phyloP scores from a whole-genome alignment of 2,329 filamentous ascomycete species.

The Arthrocladium fulminans region DNA sequence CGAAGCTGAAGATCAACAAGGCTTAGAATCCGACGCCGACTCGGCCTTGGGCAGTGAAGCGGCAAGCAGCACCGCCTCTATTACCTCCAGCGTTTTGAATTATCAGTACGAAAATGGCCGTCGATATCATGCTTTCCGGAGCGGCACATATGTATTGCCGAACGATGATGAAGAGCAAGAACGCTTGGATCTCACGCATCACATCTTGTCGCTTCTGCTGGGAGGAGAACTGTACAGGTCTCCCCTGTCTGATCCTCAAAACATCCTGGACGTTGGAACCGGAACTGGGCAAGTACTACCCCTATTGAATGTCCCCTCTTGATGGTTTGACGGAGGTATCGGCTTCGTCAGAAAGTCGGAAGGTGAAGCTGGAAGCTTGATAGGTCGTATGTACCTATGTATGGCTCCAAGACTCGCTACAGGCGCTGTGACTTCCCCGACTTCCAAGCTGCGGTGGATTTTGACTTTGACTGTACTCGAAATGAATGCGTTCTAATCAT shows the following conservation, averaged over 20 bases:
- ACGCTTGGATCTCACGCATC: slow-evolving; percentile 21
- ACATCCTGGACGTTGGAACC: slow-evolving; percentile 51
- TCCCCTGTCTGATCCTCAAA: slow-evolving; percentile 30
- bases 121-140: slow-evolving; percentile 35
- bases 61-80: slow-evolving; percentile 15
- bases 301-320: slow-evolving; percentile 35
- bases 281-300: slow-evolving; percentile 42
- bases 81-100: slow-evolving; percentile 24
- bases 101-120: slow-evolving; percentile 35
- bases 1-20: slow-evolving; percentile 1
- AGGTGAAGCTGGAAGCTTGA: slow-evolving; percentile 20
- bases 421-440: background rate
- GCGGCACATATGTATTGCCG: slow-evolving; percentile 34
- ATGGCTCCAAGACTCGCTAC: background rate
- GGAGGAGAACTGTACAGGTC: slow-evolving; percentile 24
- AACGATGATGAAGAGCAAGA: slow-evolving; percentile 40
- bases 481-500: background rate
- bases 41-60: slow-evolving; percentile 14
- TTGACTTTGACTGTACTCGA: background rate
- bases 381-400: slow-evolving; percentile 12
- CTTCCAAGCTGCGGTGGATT: background rate
- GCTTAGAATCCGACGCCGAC: slow-evolving; percentile 7
- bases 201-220: slow-evolving; percentile 16
- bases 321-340: background rate
- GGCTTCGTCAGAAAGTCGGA: slow-evolving; percentile 1